Evolutionary conservation across 2,329 filamentous ascomycete species (phyloP).

Genomic region (Ophiostoma novo-ulmi): DNA sequence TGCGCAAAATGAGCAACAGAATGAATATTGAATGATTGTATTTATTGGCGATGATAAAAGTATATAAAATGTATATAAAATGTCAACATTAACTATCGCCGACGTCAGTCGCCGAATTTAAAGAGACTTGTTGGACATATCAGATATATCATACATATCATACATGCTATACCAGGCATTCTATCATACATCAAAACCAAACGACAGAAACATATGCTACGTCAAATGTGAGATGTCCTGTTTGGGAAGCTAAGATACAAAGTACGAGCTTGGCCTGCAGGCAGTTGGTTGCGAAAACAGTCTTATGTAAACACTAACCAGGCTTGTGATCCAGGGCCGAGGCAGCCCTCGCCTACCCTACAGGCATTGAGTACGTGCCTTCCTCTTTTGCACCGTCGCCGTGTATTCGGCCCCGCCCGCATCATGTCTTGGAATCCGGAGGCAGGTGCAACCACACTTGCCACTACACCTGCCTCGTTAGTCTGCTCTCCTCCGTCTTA

Average conservation of each 20-base stretch:
- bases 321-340: not conserved
- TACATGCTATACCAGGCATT: too few species aligned
- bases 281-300: not conserved
- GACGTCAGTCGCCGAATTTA: not conserved
- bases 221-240: slow-evolving; percentile 10
- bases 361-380: not conserved
- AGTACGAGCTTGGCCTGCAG: not conserved
- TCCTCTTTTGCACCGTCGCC: slow-evolving; percentile 7
- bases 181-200: not conserved
- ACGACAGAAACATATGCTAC: slow-evolving; percentile 1
- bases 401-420: not conserved
- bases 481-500: not conserved
- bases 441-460: slow-evolving; percentile 6
- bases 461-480: not conserved
- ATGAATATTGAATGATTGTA: not conserved
- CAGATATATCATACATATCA: not conserved
- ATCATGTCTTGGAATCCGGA: slow-evolving; percentile 7
- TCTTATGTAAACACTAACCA: not conserved
- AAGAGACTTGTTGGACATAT: not conserved
- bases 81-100: not conserved
- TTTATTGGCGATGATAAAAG: not conserved
- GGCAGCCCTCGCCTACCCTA: not conserved
- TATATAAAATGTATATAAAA: not conserved
- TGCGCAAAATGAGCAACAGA: not conserved
- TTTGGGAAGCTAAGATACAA: slow-evolving; percentile 4